Percentiles rank a stretch among this genome's conserved stretches.
Evolutionary conservation across 768 basidiomycete genomes (phyloP).

Genomic region (Paxillus ammoniavirescens): DNA sequence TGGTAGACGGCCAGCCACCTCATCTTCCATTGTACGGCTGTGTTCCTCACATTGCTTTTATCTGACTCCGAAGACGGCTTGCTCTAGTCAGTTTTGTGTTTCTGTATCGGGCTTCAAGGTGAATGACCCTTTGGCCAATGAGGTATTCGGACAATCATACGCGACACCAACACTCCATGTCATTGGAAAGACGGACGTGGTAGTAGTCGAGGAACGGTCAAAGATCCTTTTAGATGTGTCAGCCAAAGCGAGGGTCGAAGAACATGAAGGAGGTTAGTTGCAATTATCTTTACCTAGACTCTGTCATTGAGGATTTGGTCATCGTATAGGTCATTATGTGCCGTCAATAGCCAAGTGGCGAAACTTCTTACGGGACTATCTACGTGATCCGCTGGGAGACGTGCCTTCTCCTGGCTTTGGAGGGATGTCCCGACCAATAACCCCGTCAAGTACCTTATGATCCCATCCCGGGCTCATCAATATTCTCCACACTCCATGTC

Average conservation of each 20-base stretch:
- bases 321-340: slow-evolving; percentile 70
- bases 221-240: slow-evolving; percentile 54
- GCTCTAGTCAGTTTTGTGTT: slow-evolving; percentile 64
- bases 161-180: slow-evolving; percentile 77
- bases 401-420: slow-evolving; percentile 43
- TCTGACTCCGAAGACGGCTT: not conserved
- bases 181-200: slow-evolving; percentile 71
- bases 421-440: slow-evolving; percentile 35
- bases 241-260: slow-evolving; percentile 59
- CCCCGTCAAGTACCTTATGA: too few relatives aligned
- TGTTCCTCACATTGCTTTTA: not conserved
- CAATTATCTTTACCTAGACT: not conserved
- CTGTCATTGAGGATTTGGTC: not conserved
- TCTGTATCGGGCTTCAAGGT: slow-evolving; percentile 72
- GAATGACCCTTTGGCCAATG: slow-evolving; percentile 42
- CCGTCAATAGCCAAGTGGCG: slow-evolving; percentile 65
- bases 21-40: slow-evolving; percentile 71
- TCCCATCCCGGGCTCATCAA: too few relatives aligned
- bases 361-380: slow-evolving; percentile 67
- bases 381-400: slow-evolving; percentile 48
- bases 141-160: slow-evolving; percentile 51
- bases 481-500: too few relatives aligned
- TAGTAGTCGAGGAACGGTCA: slow-evolving; percentile 71
- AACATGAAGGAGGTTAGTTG: slow-evolving; percentile 73
- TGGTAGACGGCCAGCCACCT: slow-evolving; percentile 59